These are phyloP conservation scores for Suhomyces kunorum DNA, from an alignment of 1,139 yeast genomes.

Conservation along the genomic window DNA sequence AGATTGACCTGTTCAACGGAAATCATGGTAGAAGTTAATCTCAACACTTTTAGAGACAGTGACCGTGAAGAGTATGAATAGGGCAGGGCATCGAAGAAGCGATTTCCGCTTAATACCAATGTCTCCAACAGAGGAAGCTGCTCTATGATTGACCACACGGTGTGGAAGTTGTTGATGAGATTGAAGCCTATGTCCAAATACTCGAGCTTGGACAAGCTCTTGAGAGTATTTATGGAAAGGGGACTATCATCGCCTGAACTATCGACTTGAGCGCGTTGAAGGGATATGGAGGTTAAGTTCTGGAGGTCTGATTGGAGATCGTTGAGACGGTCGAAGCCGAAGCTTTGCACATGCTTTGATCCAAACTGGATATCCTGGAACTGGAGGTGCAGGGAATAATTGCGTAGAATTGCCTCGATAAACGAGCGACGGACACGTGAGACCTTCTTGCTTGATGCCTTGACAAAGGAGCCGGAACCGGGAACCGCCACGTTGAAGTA, in stretches of 20 bases:
- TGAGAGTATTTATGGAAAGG: not conserved
- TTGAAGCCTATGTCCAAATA: slow-evolving; percentile 66
- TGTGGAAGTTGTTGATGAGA: slow-evolving; percentile 45
- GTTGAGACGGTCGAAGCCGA: slow-evolving; percentile 64
- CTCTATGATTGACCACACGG: slow-evolving; percentile 39
- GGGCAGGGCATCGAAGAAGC: slow-evolving; percentile 32
- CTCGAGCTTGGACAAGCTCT: slow-evolving; percentile 27
- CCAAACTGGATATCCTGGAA: slow-evolving; percentile 46
- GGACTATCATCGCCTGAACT: not conserved
- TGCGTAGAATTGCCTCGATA: slow-evolving; percentile 48
- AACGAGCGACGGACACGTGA: slow-evolving; percentile 32
- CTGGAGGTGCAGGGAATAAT: slow-evolving; percentile 40
- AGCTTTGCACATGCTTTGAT: slow-evolving; percentile 56
- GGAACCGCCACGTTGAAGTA: slow-evolving; percentile 51
- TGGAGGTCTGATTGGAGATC: slow-evolving; percentile 48
- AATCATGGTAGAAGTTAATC: slow-evolving; percentile 19
- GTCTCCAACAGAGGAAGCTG: slow-evolving; percentile 39
- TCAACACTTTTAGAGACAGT: slow-evolving; percentile 8
- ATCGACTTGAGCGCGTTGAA: slow-evolving; percentile 37
- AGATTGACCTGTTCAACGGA: slow-evolving; percentile 10
- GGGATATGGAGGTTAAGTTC: slow-evolving; percentile 49
- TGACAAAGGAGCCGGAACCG: slow-evolving; percentile 68
- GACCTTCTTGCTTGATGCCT: slow-evolving; percentile 38
- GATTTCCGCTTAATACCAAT: slow-evolving; percentile 65
- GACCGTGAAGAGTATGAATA: too few species aligned